Evolutionary conservation across 352 stramenopile species (phyloP), one percentile per base, ranked within the genome.

Genomic region (Aphanomyces stellatus): DNA sequence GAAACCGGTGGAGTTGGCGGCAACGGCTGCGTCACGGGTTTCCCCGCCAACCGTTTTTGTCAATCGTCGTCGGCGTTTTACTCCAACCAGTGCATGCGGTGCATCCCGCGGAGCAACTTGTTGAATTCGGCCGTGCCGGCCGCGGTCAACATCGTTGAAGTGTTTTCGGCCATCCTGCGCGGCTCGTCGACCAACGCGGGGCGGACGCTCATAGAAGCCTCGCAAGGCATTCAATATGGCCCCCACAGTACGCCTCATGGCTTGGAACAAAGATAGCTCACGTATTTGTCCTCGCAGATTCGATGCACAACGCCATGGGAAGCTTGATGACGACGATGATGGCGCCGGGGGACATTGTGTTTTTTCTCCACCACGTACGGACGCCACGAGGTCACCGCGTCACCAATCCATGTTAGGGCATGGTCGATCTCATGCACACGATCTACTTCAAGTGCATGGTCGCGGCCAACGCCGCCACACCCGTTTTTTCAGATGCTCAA

Each of bases 21-120:
- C 8, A 22, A 27, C 42, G 42, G 42, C 6, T 51, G 42, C 25
- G 42, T 51, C 19, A 13, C 6, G 19, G 8, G 42, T 22, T 27
- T 8, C 5, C 42, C 51, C 25, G 46, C 77, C 8, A 72, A 91
- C 59, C 82, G 93, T 62, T 95, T 93, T 67, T 95, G 87, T 28
- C 78, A 95, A 22, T 30, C 15, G 5, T 53, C 57, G 7, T 13
- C 33, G 2, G 33, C 57, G 13, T 65, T 51, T 17, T 33, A 35
- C 11, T 1, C 3, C 6, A 65, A 65, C 13, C 4, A 37, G 57
- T 65, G 57, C 34, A 10, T 78, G 6, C 69, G 53, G 8, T 95
- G 87, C 69, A 73, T 95, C 4, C 83, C 87, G 53, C 85, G 87
- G 8, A 84, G 82, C 4, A 56, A 83, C 46, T 95, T 83, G 85